Percentiles rank a stretch among this genome's conserved stretches.
phyloP scores from a whole-genome alignment of 225 moss, liverwort and hornwort genomes.

The Straminergon stramineum region DNA sequence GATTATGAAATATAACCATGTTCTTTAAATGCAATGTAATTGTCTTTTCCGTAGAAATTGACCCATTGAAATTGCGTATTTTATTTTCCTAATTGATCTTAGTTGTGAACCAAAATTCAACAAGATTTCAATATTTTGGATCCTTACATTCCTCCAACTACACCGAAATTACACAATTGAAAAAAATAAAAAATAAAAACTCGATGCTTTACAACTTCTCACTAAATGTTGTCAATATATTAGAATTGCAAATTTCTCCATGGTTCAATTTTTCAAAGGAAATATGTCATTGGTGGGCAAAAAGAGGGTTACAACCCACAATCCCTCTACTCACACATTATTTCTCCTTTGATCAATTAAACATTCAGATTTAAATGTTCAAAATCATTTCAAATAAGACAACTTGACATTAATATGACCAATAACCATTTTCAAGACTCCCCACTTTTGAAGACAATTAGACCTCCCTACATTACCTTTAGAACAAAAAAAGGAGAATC shows the following conservation, averaged over 20 bases:
- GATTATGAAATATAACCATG: no score
- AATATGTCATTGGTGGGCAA: background rate
- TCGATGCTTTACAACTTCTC: background rate
- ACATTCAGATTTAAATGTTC: background rate
- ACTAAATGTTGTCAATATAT: background rate
- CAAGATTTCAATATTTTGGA: background rate
- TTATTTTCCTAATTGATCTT: background rate
- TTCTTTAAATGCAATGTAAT: background rate
- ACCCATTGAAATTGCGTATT: no score
- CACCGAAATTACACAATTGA: background rate
- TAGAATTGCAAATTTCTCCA: background rate
- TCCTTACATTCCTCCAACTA: background rate
- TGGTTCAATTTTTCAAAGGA: background rate
- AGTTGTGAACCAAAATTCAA: background rate
- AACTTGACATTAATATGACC: background rate
- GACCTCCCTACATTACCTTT: accelerated
- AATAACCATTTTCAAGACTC: background rate
- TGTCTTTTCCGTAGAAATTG: background rate
- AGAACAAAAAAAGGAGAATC: background rate
- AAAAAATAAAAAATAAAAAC: no score
- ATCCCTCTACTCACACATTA: no score
- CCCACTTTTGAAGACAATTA: background rate
- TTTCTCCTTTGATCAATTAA: background rate
- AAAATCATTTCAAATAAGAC: background rate
- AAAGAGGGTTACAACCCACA: background rate